These are phyloP conservation scores for Annona cherimola DNA, from an alignment of 164 flowering plant species.

Conservation along the genomic window DNA sequence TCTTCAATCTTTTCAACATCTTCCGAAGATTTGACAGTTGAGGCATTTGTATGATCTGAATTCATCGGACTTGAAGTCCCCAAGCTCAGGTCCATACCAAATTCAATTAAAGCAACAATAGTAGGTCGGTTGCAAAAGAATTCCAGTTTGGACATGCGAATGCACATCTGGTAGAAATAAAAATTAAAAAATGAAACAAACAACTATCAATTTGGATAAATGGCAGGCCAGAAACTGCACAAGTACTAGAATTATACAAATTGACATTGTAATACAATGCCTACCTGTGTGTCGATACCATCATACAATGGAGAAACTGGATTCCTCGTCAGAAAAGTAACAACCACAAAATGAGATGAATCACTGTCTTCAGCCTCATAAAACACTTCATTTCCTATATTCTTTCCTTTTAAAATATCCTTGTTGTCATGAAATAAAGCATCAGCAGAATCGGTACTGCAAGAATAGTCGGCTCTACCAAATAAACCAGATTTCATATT, in stretches of 20 bases:
- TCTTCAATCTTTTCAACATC: slow-evolving; percentile 48
- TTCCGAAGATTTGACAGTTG: slow-evolving; percentile 24
- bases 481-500: slow-evolving; percentile 3
- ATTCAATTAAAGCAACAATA: slow-evolving; percentile 83
- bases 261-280: background rate
- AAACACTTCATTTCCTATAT: slow-evolving; percentile 44
- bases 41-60: slow-evolving; percentile 8
- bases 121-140: slow-evolving; percentile 94
- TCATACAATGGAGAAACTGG: slow-evolving; percentile 69
- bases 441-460: slow-evolving; percentile 33
- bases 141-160: slow-evolving; percentile 90
- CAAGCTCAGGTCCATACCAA: slow-evolving; percentile 71
- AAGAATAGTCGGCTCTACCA: slow-evolving; percentile 11
- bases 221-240: background rate
- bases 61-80: slow-evolving; percentile 19
- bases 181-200: slow-evolving; percentile 6
- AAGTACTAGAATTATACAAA: background rate
- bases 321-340: slow-evolving; percentile 52
- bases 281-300: slow-evolving; percentile 92
- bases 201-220: background rate
- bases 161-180: slow-evolving; percentile 55
- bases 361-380: slow-evolving; percentile 68
- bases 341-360: slow-evolving; percentile 72
- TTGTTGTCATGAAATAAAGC: slow-evolving; percentile 27
- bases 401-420: slow-evolving; percentile 37